Evolutionary conservation across 2,329 filamentous ascomycete genomes (phyloP).

Genomic region (Coniochaeta prunicola): DNA sequence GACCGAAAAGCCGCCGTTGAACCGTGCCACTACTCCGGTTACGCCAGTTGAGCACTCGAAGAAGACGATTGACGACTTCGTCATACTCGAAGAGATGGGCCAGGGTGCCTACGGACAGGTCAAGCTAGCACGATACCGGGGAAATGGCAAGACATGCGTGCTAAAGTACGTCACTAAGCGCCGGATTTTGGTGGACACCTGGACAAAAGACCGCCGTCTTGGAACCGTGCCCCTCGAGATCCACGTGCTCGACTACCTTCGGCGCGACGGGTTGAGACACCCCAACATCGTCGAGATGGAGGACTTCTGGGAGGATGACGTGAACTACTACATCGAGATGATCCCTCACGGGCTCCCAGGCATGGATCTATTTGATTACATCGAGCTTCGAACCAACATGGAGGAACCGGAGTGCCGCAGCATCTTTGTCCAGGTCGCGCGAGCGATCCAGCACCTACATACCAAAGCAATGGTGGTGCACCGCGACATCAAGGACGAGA

Average conservation of each 20-base stretch:
- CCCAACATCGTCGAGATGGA: constrained; percentile 69
- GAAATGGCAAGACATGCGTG: constrained; percentile 75
- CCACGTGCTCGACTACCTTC: constrained; percentile 89
- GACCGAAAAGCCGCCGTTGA: constrained; percentile 15
- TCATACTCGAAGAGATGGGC: constrained; percentile 95
- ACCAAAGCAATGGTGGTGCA: constrained; percentile 88
- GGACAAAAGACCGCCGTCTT: constrained; percentile 87
- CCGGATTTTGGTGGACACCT: constrained; percentile 94
- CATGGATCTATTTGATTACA: constrained; percentile 99
- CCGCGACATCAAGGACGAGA: constrained; percentile 98
- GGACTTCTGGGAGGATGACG: constrained; percentile 69
- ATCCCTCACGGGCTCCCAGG: constrained; percentile 87
- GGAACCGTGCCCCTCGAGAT: constrained; percentile 96
- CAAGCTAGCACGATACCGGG: constrained; percentile 84
- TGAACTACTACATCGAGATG: constrained; percentile 99
- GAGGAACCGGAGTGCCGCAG: constrained; percentile 87
- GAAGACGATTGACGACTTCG: constrained; percentile 83
- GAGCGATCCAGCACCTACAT: constrained; percentile 85
- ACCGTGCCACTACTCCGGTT: not conserved
- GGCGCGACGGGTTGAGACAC: constrained; percentile 61
- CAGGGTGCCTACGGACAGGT: constrained; percentile 97
- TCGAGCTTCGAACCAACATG: constrained; percentile 94
- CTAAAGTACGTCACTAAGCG: constrained; percentile 97
- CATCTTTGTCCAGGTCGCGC: constrained; percentile 90
- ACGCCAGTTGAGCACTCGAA: constrained; percentile 36